Evolutionary conservation across 352 stramenopile species (phyloP), one percentile per base, ranked within the genome.

Genomic region (Phytophthora crassamura): DNA sequence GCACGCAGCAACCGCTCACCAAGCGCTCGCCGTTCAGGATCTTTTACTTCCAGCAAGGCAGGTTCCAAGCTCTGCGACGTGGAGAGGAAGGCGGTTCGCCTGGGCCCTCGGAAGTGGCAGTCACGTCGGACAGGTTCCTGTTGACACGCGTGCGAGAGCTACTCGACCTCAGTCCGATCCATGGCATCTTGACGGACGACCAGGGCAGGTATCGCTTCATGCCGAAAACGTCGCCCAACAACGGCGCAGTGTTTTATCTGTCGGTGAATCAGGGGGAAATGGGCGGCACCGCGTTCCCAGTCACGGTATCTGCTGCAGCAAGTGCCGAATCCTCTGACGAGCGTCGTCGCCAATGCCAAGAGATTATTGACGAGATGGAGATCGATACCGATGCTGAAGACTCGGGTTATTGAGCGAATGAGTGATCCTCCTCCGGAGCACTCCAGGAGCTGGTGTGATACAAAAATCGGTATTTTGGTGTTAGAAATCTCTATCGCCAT

Each of bases 151-250:
- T 93, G 35, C 74, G 84, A 12, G 67, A 84, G 0, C 48, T 81
- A 18, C 45, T 93, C 16, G 54, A 75, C 6, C 49, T 91, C 22
- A 86, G 70, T 69, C 77, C 84, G 11, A 78, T 91, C 11, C 71
- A 89, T 25, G 77, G 78, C 16, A 72, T 93, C 30, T 38, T 89
- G 34, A 88, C 67, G 12, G 41, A 50, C 9, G 63, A 78, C 10
- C 32, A 64, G 5, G 84, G 84, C 25, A 73, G 78, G 28, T 93
- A 93, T 56, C 64, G 72, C 11, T 70, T 91, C 14, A 36, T 33
- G 22, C 48, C 48, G 15, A 7, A 57, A 18, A 11, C n/a, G 15
- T 32, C 48, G 20, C 30, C 28, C 20, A 22, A 9, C 5, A 43
- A 55, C 16, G 41, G 54, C 4, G 48, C n/a, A 12, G 57, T 60